These are phyloP conservation scores for Limonium bicolor DNA, from an alignment of 148 eudicot species.

Conservation along the genomic window DNA sequence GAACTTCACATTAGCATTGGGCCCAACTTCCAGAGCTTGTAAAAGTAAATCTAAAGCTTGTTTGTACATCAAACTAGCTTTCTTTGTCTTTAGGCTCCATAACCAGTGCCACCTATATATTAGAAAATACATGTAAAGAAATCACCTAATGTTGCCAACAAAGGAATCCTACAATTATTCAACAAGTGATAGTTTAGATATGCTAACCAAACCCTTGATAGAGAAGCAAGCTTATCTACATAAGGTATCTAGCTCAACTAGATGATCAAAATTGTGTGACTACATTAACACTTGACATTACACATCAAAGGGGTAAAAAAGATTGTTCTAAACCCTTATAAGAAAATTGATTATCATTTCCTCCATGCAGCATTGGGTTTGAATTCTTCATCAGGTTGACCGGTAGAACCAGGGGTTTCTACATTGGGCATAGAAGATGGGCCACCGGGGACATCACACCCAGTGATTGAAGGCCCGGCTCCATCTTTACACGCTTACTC, in stretches of 20 bases:
- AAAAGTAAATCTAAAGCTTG: constrained; percentile 90
- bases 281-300: too few relatives aligned
- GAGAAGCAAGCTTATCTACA: too few relatives aligned
- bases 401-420: constrained; percentile 83
- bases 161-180: too few relatives aligned
- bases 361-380: constrained; percentile 99
- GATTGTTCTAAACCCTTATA: constrained; percentile 49
- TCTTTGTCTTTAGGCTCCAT: constrained; percentile 99
- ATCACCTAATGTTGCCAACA: too few relatives aligned
- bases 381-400: constrained; percentile 96
- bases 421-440: constrained; percentile 70
- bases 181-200: too few relatives aligned
- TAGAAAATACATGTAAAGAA: too few relatives aligned
- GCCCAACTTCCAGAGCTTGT: constrained; percentile 98
- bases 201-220: too few relatives aligned
- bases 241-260: too few relatives aligned
- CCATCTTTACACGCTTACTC: constrained; percentile 75
- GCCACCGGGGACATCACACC: constrained; percentile 96
- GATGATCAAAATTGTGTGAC: too few relatives aligned
- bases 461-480: constrained; percentile 84
- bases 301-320: neutral
- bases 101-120: constrained; percentile 91
- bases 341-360: constrained; percentile 99
- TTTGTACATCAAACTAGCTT: constrained; percentile 85
- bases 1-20: constrained; percentile 97